These are phyloP conservation scores for Ceratocystis diversiconidia DNA, from an alignment of 2,329 filamentous ascomycete genomes.

Conservation along the genomic window DNA sequence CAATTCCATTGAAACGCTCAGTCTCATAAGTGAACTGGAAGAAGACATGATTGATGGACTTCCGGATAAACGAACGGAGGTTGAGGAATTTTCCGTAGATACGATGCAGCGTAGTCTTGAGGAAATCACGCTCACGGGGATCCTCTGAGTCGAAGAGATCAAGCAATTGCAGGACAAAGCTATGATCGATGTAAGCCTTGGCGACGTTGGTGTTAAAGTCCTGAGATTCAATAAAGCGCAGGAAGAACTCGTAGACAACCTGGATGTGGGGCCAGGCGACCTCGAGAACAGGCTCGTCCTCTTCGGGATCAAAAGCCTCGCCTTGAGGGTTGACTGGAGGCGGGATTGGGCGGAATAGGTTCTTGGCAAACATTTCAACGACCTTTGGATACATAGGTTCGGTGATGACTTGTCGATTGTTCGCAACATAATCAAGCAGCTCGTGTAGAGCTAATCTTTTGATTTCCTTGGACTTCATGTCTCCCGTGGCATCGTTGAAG, in stretches of 20 bases:
- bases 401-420: slow-evolving; percentile 95
- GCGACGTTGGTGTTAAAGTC: slow-evolving; percentile 99
- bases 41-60: slow-evolving; percentile 99
- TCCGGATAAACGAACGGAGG: slow-evolving; percentile 86
- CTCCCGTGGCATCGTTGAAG: slow-evolving; percentile 93
- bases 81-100: slow-evolving; percentile 99
- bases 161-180: slow-evolving; percentile 90
- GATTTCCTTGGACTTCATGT: slow-evolving; percentile 99
- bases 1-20: slow-evolving; percentile 95
- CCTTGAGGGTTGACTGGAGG: slow-evolving; percentile 96
- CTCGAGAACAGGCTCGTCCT: slow-evolving; percentile 94
- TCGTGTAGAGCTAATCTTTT: slow-evolving; percentile 93
- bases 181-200: slow-evolving; percentile 96
- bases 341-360: slow-evolving; percentile 90
- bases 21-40: slow-evolving; percentile 99
- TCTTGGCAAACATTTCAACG: slow-evolving; percentile 99
- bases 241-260: slow-evolving; percentile 98
- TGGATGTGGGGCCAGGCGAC: slow-evolving; percentile 99
- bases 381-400: slow-evolving; percentile 98
- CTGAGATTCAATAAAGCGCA: slow-evolving; percentile 96
- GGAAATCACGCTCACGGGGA: slow-evolving; percentile 85
- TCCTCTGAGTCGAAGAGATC: slow-evolving; percentile 98
- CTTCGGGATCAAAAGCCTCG: slow-evolving; percentile 94
- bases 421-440: slow-evolving; percentile 92
- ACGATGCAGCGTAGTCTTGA: slow-evolving; percentile 93